phyloP scores from a whole-genome alignment of 2,329 filamentous ascomycete species.

The Knufia fluminis region DNA sequence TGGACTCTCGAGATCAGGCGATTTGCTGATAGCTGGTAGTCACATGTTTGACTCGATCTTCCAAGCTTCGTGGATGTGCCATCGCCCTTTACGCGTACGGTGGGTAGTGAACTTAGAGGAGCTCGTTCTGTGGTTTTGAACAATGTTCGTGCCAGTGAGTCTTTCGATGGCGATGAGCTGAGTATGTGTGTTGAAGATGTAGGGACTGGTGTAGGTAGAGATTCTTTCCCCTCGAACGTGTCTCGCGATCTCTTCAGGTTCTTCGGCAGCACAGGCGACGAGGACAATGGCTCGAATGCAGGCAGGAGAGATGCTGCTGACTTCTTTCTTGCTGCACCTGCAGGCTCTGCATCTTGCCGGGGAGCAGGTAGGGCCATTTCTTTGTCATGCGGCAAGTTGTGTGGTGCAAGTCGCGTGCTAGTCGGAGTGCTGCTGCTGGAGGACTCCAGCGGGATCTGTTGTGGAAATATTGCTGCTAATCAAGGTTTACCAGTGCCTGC shows the following conservation, averaged over 20 bases:
- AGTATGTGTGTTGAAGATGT: slow-evolving; percentile 90
- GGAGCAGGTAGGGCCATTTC: slow-evolving; percentile 5
- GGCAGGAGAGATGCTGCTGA: slow-evolving; percentile 38
- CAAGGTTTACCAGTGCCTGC: neutral
- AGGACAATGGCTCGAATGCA: slow-evolving; percentile 41
- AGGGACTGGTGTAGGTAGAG: slow-evolving; percentile 78
- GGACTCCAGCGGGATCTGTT: neutral
- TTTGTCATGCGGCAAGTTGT: slow-evolving; percentile 8
- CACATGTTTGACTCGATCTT: slow-evolving; percentile 86
- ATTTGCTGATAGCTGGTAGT: slow-evolving; percentile 87
- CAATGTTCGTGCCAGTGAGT: slow-evolving; percentile 42
- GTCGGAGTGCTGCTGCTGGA: neutral
- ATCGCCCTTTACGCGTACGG: slow-evolving; percentile 68
- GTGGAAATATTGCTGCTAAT: neutral
- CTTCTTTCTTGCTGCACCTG: slow-evolving; percentile 35
- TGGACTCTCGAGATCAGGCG: slow-evolving; percentile 89
- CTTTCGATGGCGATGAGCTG: slow-evolving; percentile 69
- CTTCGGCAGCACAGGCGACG: slow-evolving; percentile 40
- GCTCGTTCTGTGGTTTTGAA: slow-evolving; percentile 66
- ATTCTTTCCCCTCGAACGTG: slow-evolving; percentile 30
- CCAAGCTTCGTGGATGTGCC: slow-evolving; percentile 81
- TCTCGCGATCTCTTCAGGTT: slow-evolving; percentile 40
- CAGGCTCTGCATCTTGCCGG: slow-evolving; percentile 18
- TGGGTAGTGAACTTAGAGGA: slow-evolving; percentile 75
- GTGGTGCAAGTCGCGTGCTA: slow-evolving; percentile 5